A percentile compares a stretch with the other conserved stretches of the same genome.
phyloP scores from a whole-genome alignment of 1,284 basidiomycete species.

The Sporisorium iseilematis-ciliati region DNA sequence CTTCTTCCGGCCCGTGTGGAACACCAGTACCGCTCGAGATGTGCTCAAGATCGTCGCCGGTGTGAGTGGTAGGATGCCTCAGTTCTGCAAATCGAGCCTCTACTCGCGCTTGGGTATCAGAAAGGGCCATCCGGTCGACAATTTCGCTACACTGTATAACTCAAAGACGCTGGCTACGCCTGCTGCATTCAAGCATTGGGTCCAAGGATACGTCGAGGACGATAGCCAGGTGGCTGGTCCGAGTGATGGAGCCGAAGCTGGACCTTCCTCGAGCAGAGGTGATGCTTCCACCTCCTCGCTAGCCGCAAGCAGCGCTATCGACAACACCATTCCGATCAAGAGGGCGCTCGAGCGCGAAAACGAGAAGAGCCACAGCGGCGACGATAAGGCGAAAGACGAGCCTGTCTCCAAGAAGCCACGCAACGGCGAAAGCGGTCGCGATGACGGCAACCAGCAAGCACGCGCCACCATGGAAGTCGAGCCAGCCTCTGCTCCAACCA shows the following conservation, averaged over 20 bases:
- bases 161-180: slow-evolving; percentile 21
- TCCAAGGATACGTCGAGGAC: not conserved
- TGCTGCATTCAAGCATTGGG: slow-evolving; percentile 22
- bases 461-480: not conserved
- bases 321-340: not conserved
- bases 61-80: slow-evolving; percentile 22
- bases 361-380: not conserved
- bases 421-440: not conserved
- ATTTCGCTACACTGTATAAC: slow-evolving; percentile 19
- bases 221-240: not conserved
- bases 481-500: not conserved
- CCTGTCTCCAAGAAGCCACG: slow-evolving; percentile 24
- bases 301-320: not conserved
- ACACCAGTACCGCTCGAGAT: slow-evolving; percentile 16
- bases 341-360: slow-evolving; percentile 7
- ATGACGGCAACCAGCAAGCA: not conserved
- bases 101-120: slow-evolving; percentile 30
- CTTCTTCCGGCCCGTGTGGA: slow-evolving; percentile 30
- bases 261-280: not conserved
- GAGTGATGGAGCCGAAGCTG: not conserved
- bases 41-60: slow-evolving; percentile 25
- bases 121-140: slow-evolving; percentile 16
- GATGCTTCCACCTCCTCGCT: not conserved
- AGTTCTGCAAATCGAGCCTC: slow-evolving; percentile 35
- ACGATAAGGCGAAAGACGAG: not conserved